Conservation (phyloP, 495 filamentous ascomycete genomes). For the Letharia columbiana region DNA sequence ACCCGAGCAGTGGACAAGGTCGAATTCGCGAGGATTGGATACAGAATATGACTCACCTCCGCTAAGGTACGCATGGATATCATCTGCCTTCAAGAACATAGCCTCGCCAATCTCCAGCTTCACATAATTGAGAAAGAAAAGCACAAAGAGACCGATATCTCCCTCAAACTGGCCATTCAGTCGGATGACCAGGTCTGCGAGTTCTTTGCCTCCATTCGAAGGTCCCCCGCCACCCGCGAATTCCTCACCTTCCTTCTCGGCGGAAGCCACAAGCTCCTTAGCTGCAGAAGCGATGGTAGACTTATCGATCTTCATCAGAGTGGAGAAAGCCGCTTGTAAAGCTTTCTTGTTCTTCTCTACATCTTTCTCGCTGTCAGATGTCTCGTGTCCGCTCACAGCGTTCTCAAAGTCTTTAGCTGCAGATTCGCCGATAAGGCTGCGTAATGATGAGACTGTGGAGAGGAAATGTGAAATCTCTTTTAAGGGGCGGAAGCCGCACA, state of each 20-base stretch:
- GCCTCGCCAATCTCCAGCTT: constrained; percentile 78
- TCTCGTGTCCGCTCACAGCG: constrained; percentile 57
- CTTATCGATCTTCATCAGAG: constrained; percentile 68
- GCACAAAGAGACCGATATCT: constrained; percentile 69
- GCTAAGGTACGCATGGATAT: constrained; percentile 92
- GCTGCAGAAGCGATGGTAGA: constrained; percentile 55
- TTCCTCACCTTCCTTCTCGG: constrained; percentile 48
- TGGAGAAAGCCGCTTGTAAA: constrained; percentile 61
- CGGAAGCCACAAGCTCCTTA: constrained; percentile 58
- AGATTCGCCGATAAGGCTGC: constrained; percentile 64
- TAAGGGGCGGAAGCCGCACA: constrained; percentile 90
- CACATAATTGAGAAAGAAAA: constrained; percentile 78
- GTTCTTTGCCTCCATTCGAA: constrained; percentile 52
- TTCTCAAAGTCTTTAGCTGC: constrained; percentile 58
- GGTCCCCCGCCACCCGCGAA: constrained; percentile 58
- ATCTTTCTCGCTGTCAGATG: constrained; percentile 49
- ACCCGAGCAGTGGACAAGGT: not conserved
- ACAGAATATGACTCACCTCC: constrained; percentile 38
- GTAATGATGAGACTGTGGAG: constrained; percentile 59
- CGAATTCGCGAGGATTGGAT: not conserved
- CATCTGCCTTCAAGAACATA: constrained; percentile 91
- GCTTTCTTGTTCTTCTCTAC: constrained; percentile 67
- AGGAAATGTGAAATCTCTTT: constrained; percentile 83
- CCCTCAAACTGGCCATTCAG: constrained; percentile 69
- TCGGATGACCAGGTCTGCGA: constrained; percentile 66